These are phyloP conservation scores for Amphibolis antarctica DNA, from an alignment of 106 monocot species.

Conservation along the genomic window DNA sequence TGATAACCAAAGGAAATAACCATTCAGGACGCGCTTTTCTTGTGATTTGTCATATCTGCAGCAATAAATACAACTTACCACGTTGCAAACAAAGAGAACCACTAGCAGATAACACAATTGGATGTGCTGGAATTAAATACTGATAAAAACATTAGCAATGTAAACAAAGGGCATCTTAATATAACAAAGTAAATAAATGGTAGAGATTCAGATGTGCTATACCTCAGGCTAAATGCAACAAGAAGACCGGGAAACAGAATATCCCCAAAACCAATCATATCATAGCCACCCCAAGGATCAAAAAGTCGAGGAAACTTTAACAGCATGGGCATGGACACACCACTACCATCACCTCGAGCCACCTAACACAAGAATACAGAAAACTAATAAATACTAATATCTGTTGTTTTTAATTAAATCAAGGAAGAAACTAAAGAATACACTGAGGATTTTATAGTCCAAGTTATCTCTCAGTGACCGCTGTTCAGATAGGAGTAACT, in stretches of 20 bases:
- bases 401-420: no score
- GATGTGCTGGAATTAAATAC: no score
- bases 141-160: no score
- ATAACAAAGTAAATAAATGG: no score
- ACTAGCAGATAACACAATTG: no score
- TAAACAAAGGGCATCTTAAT: no score
- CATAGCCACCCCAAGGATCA: constrained; percentile 97
- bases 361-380: constrained; percentile 34
- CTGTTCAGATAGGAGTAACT: no score
- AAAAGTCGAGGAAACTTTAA: constrained; percentile 79
- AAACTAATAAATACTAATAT: background rate
- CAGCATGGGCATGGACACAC: constrained; percentile 91
- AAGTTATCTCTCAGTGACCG: no score
- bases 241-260: constrained; percentile 96
- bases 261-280: constrained; percentile 99
- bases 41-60: constrained; percentile 49
- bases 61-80: background rate
- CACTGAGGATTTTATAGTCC: no score
- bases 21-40: constrained; percentile 35
- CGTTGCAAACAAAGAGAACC: background rate
- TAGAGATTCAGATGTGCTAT: background rate
- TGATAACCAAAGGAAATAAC: constrained; percentile 50
- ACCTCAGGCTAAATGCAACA: constrained; percentile 94
- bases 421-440: no score
- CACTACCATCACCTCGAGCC: constrained; percentile 76